Evolutionary conservation across 116 monocot genomes (phyloP), one percentile per base, ranked within the genome.

Genomic region (Thalassia testudinum): DNA sequence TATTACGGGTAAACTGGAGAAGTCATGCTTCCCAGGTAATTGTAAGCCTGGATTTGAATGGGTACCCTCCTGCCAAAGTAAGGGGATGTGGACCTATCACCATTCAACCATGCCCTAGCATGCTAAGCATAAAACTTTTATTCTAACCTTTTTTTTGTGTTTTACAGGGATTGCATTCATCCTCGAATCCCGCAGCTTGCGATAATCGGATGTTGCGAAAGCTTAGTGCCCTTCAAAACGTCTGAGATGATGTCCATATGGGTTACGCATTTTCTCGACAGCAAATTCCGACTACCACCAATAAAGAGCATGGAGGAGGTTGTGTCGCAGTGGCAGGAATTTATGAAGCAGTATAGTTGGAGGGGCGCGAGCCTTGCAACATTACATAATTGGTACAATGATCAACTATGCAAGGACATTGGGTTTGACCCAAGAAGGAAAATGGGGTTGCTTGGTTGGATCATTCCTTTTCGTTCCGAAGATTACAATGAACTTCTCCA

Each of bases 171-270:
- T 38, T 75, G 74, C 72, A 78, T 92, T 26, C 83, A 86, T 42
- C 87, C 92, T 23, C 51, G 69, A 42, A 86, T 92, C 16, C 87
- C 92, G 2, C 83, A 83, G 47, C 27, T 92, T 38, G 83, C 87
- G 2, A 62, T 92, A 26, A 45, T 92, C 17, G 92, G 92, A 0
- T 80, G 75, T 37, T 80, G 78, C 0, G 70, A 77, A 62, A 92
- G 79, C 61, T 0, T 72, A 0, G 34, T 70, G 1, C 75, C 77
- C 29, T 22, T 86, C 20, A 59, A 65, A 49, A 72, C 75, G 2
- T 80, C 87, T 0, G 87, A 86, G 61, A 65, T 85, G 60, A 67
- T 70, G 45, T 54, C 72, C 22, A 79, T 64, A 49, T 87, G 92
- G 92, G 26, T 92, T 13, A 62, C 71, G 0, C 47, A 70, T 37